Base-by-base conservation (phyloP, 164 flowering plant species). In the Litsea cubeba region DNA sequence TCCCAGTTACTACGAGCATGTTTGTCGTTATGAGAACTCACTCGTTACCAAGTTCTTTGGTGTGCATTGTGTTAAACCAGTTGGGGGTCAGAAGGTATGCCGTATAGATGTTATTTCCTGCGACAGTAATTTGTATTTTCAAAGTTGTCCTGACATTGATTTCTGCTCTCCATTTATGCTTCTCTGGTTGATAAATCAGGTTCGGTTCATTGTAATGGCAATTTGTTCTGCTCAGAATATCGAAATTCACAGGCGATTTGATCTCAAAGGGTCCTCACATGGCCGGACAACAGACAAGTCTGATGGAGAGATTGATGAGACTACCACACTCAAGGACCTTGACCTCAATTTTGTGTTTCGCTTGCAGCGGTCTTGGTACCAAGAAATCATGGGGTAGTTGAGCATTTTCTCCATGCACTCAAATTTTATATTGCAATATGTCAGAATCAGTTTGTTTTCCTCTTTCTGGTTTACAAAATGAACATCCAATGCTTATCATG, bases 271-370 rank as follows among this genome's bases (percentile, higher is more conserved):
- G 11, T 76, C 78, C 17, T 76, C 78, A 23, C 62, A 76, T 57
- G 78, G 78, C 20, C 78, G 92, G 46, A 79, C 80, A 2, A 88
- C 88, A 2, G 88, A 87, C 68, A 88, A 81, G 69, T 74, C 87
- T 2, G 87, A 83, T 49, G 84, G 72, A 23, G 89, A 87, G 65
- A 86, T 89, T 69, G 90, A 87, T 77, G 90, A 87, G 71, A 89
- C 88, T 12, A 87, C 79, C 25, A 92, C 97, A 69, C 86, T 92
- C 12, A 92, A 92, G 80, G 97, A 92, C 77, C 90, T 92, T 26
- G 97, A 92, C 77, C 93, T 92, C 23, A 87, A 92, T 78, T 92
- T 73, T 81, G 87, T 83, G 24, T 92, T 92, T 82, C 90, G 91
- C 14, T 83, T 92, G 28, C 88, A 90, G 69, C 72, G 64, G 28